phyloP scores from a whole-genome alignment of 2,329 filamentous ascomycete genomes.

The Exophiala lecanii-corni region DNA sequence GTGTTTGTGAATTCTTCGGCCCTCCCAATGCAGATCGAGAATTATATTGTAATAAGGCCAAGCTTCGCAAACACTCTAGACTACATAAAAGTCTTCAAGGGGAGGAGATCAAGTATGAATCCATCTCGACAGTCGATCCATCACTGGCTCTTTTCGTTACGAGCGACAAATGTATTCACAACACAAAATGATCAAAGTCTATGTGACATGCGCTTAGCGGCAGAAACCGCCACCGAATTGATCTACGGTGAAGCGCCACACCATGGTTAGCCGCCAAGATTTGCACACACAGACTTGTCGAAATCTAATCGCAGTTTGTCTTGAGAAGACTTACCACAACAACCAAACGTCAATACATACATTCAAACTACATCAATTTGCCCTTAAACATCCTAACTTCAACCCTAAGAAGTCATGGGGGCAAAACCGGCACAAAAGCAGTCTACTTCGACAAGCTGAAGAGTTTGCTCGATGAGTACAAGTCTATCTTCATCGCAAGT shows the following conservation, averaged over 20 bases:
- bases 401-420: conserved; percentile 95
- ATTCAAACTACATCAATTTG: conserved; percentile 31
- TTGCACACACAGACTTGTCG: conserved; percentile 2
- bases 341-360: conserved; percentile 11
- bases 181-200: no score
- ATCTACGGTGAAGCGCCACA: background rate
- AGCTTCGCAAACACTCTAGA: no score
- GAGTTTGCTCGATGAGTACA: conserved; percentile 91
- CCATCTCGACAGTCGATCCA: no score
- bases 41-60: no score
- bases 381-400: conserved; percentile 99
- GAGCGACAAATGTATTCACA: no score
- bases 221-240: no score
- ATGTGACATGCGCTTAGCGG: no score
- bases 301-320: conserved; percentile 7
- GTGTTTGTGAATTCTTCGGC: background rate
- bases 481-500: conserved; percentile 84
- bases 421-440: conserved; percentile 90
- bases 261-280: conserved; percentile 3
- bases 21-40: no score
- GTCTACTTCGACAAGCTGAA: conserved; percentile 99
- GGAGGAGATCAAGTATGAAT: no score
- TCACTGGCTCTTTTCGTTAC: no score
- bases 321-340: conserved; percentile 4
- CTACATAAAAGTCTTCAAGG: no score